A percentile compares a stretch with the other conserved stretches of the same genome.
phyloP scores from a whole-genome alignment of 2,329 filamentous ascomycete species.

The Ascochyta clinopodiicola region DNA sequence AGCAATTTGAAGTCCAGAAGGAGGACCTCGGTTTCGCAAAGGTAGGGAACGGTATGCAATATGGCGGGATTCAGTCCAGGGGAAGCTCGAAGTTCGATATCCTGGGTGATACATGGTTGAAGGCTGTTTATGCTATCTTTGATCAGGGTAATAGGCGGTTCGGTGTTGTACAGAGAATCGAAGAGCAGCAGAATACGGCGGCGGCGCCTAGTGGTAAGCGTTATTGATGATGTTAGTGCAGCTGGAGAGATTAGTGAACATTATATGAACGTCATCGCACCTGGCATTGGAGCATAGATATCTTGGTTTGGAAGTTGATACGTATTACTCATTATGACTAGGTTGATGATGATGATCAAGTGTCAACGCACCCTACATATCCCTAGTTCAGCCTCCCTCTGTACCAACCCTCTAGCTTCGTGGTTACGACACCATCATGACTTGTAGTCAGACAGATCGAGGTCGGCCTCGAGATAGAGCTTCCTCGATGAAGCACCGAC shows the following conservation, averaged over 20 bases:
- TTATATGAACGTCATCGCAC: neutral
- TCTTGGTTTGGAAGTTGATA: neutral
- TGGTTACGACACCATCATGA: neutral
- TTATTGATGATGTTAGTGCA: neutral
- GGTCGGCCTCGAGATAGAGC: conserved; percentile 54
- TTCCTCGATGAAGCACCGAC: conserved; percentile 67
- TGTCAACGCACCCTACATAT: neutral
- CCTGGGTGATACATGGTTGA: conserved; percentile 68
- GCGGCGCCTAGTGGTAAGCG: conserved; percentile 9
- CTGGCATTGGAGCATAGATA: neutral
- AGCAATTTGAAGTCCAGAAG: conserved; percentile 66
- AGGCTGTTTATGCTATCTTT: conserved; percentile 70
- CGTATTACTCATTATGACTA: conserved; percentile 15
- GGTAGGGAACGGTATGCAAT: conserved; percentile 62
- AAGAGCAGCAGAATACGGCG: conserved; percentile 34
- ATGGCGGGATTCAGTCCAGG: conserved; percentile 69
- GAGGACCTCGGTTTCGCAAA: conserved; percentile 67
- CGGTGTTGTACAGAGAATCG: conserved; percentile 62
- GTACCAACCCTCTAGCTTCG: neutral
- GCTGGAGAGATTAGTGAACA: no score
- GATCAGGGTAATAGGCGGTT: conserved; percentile 67
- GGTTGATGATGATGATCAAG: neutral
- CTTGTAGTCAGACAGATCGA: conserved; percentile 31
- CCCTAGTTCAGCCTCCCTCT: neutral
- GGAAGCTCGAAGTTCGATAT: conserved; percentile 61